Percentiles rank a stretch among this genome's conserved stretches.
Conservation (phyloP, 2,329 filamentous ascomycete species). For the Fusarium tjaetaba region DNA sequence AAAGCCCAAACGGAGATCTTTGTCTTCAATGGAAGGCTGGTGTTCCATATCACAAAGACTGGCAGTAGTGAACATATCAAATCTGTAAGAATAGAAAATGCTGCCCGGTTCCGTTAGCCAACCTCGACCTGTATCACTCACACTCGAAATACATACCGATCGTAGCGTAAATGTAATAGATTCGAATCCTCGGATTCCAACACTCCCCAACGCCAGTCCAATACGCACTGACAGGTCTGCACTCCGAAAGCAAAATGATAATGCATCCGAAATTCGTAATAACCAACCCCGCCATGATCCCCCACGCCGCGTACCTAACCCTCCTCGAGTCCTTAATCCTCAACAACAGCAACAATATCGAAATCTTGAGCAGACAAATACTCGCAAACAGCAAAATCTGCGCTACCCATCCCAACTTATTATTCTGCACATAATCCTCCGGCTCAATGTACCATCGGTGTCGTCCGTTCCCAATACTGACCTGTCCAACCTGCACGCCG, state of each 20-base stretch:
- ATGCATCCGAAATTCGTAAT: conserved; percentile 47
- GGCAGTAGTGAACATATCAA: conserved; percentile 42
- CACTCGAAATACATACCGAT: conserved; percentile 26
- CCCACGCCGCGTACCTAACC: conserved; percentile 46
- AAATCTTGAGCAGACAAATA: conserved; percentile 54
- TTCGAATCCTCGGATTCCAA: conserved; percentile 47
- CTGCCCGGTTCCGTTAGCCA: background rate
- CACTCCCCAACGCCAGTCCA: conserved; percentile 46
- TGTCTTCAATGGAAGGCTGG: conserved; percentile 44
- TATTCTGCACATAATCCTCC: conserved; percentile 48
- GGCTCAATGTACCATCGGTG: conserved; percentile 49
- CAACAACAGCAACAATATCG: conserved; percentile 53
- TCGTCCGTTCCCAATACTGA: conserved; percentile 50
- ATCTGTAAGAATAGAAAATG: conserved; percentile 33
- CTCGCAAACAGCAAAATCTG: conserved; percentile 54
- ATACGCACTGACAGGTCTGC: conserved; percentile 44
- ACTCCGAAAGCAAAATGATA: conserved; percentile 48
- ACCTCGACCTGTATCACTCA: fast-evolving
- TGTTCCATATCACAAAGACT: conserved; percentile 47
- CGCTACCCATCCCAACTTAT: conserved; percentile 52
- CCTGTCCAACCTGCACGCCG: conserved; percentile 47
- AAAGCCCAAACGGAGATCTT: conserved; percentile 47
- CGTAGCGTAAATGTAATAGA: conserved; percentile 48
- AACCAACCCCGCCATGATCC: conserved; percentile 46
- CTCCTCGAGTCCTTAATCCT: conserved; percentile 52